Evolutionary conservation across 768 basidiomycete genomes (phyloP), one percentile per base, ranked within the genome.

Genomic region (Gymnopilus dilepis): DNA sequence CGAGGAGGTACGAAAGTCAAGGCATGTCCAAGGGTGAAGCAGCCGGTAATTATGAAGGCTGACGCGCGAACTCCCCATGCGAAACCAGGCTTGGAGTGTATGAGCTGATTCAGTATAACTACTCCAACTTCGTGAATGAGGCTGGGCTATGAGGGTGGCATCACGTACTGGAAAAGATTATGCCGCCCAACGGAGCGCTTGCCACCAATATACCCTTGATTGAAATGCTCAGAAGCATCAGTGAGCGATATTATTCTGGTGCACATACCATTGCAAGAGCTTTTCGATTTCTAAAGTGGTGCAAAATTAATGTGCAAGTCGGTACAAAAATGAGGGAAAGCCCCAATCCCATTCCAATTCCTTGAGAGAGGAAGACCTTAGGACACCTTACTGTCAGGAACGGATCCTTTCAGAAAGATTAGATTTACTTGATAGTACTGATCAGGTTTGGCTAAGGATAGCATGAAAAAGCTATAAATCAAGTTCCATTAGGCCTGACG

Each of bases 101-200:
- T n/a, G 26, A 63, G 40, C n/a, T 53, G 34, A 31, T 63, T 63
- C 22, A 63, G 47, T 8, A 50, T 41, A 22, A 59, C 62, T 41
- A 24, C 21, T 53, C 53, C 9, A 11, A 1, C 6, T n/a, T n/a
- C n/a, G n/a, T n/a, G n/a, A n/a, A 30, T 31, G 1, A 22, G 17
- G 34, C 7, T 11, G 28, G 30, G 12, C 12, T 19, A 6, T 9
- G n/a, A 21, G 17, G 26, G n/a, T n/a, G n/a, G n/a, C n/a, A n/a
- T n/a, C n/a, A n/a, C 58, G 70, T 66, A 56, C 75, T 74, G n/a
- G 75, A 72, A 55, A 72, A 74, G n/a, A 73, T 58, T 2, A 74
- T 64, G 6, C 69, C 73, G 12, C 75, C 75, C 1, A 70, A 55
- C 3, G 70, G 62, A 6, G 82, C 83, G 4, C 82, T 81, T 1